phyloP scores from a whole-genome alignment of 176 grass and related monocot species.

The Eragrostis curvula region DNA sequence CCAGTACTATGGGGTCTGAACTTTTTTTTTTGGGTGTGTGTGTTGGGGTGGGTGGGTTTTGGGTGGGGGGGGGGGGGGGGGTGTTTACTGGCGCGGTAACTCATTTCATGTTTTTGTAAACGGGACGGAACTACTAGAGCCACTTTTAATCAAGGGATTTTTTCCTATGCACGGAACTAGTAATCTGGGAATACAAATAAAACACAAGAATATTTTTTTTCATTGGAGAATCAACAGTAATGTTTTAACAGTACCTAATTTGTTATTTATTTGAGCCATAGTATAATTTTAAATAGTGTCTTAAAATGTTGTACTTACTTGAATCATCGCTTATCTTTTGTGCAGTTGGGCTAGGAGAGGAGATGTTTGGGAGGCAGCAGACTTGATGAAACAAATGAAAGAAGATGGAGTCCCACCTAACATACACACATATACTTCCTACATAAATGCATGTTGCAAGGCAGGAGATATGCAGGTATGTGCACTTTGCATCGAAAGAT shows the following conservation, averaged over 20 bases:
- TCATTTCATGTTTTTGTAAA: slow-evolving; percentile 23
- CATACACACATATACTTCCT: slow-evolving; percentile 96
- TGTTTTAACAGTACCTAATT: background rate
- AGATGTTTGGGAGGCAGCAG: slow-evolving; percentile 96
- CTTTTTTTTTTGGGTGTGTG: background rate
- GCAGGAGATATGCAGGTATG: slow-evolving; percentile 90
- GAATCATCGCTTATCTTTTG: slow-evolving; percentile 26
- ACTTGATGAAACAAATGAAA: slow-evolving; percentile 98
- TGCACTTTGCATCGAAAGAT: slow-evolving; percentile 5
- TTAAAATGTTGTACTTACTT: slow-evolving; percentile 20
- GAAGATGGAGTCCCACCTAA: slow-evolving; percentile 84
- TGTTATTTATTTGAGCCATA: slow-evolving; percentile 20
- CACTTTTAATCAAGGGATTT: background rate
- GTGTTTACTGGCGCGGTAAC: background rate
- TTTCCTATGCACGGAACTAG: background rate
- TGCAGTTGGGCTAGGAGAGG: slow-evolving; percentile 96
- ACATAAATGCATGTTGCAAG: slow-evolving; percentile 97
- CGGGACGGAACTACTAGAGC: background rate
- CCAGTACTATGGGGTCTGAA: background rate
- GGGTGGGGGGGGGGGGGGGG: no score
- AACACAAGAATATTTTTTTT: background rate
- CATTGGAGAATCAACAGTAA: background rate
- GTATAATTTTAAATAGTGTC: slow-evolving; percentile 15
- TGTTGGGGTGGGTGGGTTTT: no score
- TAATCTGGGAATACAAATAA: background rate